Conservation (phyloP, 2,329 filamentous ascomycete species). For the Dichotomopilus funicola region DNA sequence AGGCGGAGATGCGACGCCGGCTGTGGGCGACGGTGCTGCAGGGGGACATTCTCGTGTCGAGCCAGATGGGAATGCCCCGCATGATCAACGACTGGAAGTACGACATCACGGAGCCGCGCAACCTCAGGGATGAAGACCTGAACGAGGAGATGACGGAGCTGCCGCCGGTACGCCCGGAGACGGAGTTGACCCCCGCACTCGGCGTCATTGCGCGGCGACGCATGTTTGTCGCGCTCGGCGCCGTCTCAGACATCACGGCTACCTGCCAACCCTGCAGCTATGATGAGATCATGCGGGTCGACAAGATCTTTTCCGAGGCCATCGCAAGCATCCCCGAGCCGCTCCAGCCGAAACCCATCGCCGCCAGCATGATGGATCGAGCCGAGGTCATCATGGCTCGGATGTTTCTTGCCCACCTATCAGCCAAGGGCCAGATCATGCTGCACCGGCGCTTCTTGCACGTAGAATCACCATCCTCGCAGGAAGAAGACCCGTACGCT, state of each 20-base stretch:
- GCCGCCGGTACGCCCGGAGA: constrained; percentile 31
- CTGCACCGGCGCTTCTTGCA: constrained; percentile 27
- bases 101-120: constrained; percentile 38
- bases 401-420: neutral
- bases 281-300: constrained; percentile 20
- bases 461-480: neutral
- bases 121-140: constrained; percentile 39
- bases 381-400: constrained; percentile 4
- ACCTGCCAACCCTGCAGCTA: constrained; percentile 15
- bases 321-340: constrained; percentile 20
- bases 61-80: constrained; percentile 39
- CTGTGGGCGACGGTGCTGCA: constrained; percentile 37
- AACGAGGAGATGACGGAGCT: constrained; percentile 30
- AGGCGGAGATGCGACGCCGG: constrained; percentile 41
- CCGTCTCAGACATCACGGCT: constrained; percentile 11
- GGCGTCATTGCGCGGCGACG: constrained; percentile 13
- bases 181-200: constrained; percentile 25
- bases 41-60: constrained; percentile 36
- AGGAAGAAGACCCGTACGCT: constrained; percentile 11
- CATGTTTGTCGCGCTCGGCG: constrained; percentile 11
- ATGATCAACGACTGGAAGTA: constrained; percentile 34
- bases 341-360: constrained; percentile 10
- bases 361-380: neutral
- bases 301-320: constrained; percentile 23
- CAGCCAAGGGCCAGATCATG: constrained; percentile 20